Evolutionary conservation across 495 filamentous ascomycete genomes (phyloP), one percentile per base, ranked within the genome.

Genomic region (Parmelia sp.): DNA sequence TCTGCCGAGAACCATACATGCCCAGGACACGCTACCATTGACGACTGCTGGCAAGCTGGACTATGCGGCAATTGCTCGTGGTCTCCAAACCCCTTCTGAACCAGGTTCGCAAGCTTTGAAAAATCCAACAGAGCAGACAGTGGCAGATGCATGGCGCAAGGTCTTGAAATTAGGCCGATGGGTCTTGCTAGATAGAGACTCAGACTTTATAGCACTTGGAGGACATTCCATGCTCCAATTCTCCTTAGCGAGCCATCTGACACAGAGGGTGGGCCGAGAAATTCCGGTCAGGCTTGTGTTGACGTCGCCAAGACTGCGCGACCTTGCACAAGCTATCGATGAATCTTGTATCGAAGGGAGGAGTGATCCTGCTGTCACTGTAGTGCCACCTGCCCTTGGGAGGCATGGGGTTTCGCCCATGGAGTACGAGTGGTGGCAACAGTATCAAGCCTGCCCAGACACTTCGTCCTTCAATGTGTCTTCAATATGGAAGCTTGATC

Each of bases 371-470:
- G 39, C 39, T 42, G 39, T 12, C 15, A 42, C 39, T 42, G 39
- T 12, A 10, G 5, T 2, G n/a, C 44, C 4, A n/a, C 19, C 2
- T 17, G 5, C 17, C 5, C 23, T 45, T 4, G 44, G 21, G 6
- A 21, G 23, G 23, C 17, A 45, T 21, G 21, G 3, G n/a, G 17
- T 45, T 5, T 57, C 55, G 19, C 55, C 31, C 10, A 21, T 27
- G 37, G 73, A 74, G 57, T 19, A 44, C 29, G 73, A 73, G 10
- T 74, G 72, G 73, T 67, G 63, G 58, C 2, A 61, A 9, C 71
- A 73, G 60, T 75, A 75, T 44, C 6, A 69, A 19, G 11, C 68
- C 9, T 45, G 58, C 2, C 7, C 25, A 0, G 65, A 65, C 23
- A 62, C 68, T 14, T 66, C 64, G 6, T 42, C 68, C 25, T 74